Evolutionary conservation across 2,329 filamentous ascomycete species (phyloP).

Genomic region (Ophiocordyceps australis): DNA sequence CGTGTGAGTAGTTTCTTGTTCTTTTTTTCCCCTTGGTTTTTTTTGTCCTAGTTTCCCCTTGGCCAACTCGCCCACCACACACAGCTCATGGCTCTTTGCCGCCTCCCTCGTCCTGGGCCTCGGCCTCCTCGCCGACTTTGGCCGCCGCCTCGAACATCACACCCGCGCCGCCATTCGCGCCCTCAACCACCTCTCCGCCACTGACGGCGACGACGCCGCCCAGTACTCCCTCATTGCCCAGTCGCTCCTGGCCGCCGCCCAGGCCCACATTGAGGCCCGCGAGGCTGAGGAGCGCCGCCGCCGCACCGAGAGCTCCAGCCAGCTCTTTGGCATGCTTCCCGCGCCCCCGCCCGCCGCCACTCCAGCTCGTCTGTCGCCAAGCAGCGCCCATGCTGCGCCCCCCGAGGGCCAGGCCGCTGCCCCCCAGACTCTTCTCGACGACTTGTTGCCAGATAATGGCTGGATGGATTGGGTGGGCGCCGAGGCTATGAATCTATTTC

Average conservation of each 20-base stretch:
- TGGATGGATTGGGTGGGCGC: conserved; percentile 24
- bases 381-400: too few species aligned
- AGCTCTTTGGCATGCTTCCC: conserved; percentile 29
- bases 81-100: conserved; percentile 34
- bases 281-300: conserved; percentile 26
- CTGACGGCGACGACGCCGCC: conserved; percentile 30
- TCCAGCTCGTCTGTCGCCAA: too few species aligned
- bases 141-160: conserved; percentile 31
- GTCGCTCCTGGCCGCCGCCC: conserved; percentile 25
- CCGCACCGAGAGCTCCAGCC: conserved; percentile 30
- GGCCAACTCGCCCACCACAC: conserved; percentile 1
- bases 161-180: conserved; percentile 26
- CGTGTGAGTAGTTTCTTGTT: conserved; percentile 19
- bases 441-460: conserved; percentile 11
- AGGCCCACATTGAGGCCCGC: conserved; percentile 26
- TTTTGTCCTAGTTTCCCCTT: too few species aligned
- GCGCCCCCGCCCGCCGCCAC: conserved; percentile 4
- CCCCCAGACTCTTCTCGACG: conserved; percentile 17
- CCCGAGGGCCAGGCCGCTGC: background rate
- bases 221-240: conserved; percentile 36
- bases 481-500: conserved; percentile 29
- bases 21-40: background rate
- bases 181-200: conserved; percentile 27
- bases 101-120: conserved; percentile 32
- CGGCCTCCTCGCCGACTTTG: conserved; percentile 31